These are phyloP conservation scores for Paecilomyces niveus DNA, from an alignment of 2,329 filamentous ascomycete species.

Conservation along the genomic window DNA sequence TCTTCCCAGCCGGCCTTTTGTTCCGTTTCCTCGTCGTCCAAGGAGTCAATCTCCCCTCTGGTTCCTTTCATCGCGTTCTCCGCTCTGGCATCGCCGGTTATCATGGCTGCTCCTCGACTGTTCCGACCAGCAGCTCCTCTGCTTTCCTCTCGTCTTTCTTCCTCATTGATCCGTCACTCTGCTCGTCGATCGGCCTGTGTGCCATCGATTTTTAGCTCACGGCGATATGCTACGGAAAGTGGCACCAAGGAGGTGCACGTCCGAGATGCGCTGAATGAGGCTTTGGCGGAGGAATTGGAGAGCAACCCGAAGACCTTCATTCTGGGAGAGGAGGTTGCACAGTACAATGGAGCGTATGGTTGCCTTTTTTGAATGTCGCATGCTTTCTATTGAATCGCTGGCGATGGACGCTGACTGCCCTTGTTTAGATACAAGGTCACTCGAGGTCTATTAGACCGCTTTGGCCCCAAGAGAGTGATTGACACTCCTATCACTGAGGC, in stretches of 20 bases:
- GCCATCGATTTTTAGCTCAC: constrained; percentile 40
- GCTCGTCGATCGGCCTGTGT: constrained; percentile 45
- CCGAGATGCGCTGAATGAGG: constrained; percentile 95
- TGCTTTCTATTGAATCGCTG: background rate
- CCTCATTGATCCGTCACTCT: constrained; percentile 46
- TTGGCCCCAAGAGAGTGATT: constrained; percentile 95
- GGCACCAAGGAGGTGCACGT: constrained; percentile 91
- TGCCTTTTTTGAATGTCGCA: constrained; percentile 1
- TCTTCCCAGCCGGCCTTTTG: background rate
- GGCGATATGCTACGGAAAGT: constrained; percentile 51
- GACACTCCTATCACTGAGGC: constrained; percentile 98
- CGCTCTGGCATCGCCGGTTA: constrained; percentile 41
- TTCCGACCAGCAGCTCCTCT: constrained; percentile 59
- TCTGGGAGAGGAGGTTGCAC: constrained; percentile 94
- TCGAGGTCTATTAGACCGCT: constrained; percentile 92
- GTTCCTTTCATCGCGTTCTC: constrained; percentile 49
- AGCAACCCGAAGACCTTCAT: constrained; percentile 90
- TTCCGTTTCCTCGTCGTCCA: constrained; percentile 1
- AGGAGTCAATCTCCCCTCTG: constrained; percentile 47
- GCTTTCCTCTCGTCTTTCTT: constrained; percentile 47
- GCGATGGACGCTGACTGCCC: constrained; percentile 28
- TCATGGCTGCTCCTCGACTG: constrained; percentile 55
- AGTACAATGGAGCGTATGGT: constrained; percentile 90
- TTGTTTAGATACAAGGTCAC: constrained; percentile 83
- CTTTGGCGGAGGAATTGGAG: constrained; percentile 95